Base-by-base conservation (phyloP, 768 basidiomycete genomes). In the Sarcodon aspratus region DNA sequence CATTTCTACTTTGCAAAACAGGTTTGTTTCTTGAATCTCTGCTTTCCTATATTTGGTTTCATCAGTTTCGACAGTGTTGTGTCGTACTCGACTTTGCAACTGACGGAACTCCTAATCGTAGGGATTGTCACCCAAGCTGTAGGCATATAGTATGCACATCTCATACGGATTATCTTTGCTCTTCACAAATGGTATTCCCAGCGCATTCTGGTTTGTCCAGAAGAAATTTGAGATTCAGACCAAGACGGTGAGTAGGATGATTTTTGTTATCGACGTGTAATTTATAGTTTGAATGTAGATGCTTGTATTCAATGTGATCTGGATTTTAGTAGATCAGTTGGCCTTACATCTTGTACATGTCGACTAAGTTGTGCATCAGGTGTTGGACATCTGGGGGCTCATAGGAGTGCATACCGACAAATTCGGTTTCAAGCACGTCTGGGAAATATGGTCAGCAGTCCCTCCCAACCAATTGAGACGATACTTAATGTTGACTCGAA, bases 381-480 rank as follows among this genome's bases (percentile, higher is more conserved):
- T 84, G 17, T 61, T 85, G 44, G 82, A 79, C 9, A 55, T 80
- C 5, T 88, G 85, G 85, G 85, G 85, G 36, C 74, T 88, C 21
- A 76, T 82, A 54, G 85, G 85, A n/a, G 73, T 87, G 1, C 80
- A 80, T 54, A 84, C 83, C 12, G 61, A 76, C 56, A 79, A 74
- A 42, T 81, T 90, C 57, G 85, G 85, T 10, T 88, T 87, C 67
- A 85, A 90, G 62, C 81, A 88, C 57, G 75, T 80, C 51, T 88
- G 85, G 85, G 86, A 88, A 61, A 77, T 85, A 32, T 85, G 83
- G 80, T 79, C 54, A 48, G 63, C 48, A 9, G 6, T 17, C 17
- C 7, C 35, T 34, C 44, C 9, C 36, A n/a, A 37, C 32, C 34
- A 17, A 27, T 27, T 11, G 13, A 0, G 33, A 36, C 21, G 7